Evolutionary conservation across 257 asterid genomes (phyloP).

Genomic region (Marsdenia floribunda): DNA sequence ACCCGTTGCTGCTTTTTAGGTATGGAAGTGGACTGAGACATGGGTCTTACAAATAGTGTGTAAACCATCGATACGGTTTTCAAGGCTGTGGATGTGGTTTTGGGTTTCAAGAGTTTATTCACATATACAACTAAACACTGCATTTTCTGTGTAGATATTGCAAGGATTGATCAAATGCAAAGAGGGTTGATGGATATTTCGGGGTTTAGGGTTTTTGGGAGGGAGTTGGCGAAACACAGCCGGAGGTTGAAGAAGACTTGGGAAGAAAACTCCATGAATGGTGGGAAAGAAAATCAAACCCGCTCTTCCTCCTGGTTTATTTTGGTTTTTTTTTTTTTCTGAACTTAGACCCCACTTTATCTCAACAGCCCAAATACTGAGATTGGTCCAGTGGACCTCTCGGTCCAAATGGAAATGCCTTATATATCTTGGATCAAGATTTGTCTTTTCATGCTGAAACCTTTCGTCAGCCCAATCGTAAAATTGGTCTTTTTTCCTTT

Average conservation of each 20-base stretch:
- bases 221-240: not conserved
- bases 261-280: not conserved
- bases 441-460: no score
- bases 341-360: no score
- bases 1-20: conserved; percentile 69
- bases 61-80: not conserved
- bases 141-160: conserved; percentile 9
- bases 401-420: no score
- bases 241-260: not conserved
- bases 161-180: not conserved
- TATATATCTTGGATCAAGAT: no score
- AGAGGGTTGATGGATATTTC: not conserved
- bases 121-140: conserved; percentile 12
- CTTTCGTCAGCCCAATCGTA: no score
- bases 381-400: no score
- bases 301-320: not conserved
- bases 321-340: no score
- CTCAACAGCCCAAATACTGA: no score
- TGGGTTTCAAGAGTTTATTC: conserved; percentile 8
- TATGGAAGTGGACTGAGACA: conserved; percentile 79
- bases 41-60: conserved; percentile 22
- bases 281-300: no score
- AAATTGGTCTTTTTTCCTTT: no score
- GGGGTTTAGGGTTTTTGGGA: conserved; percentile 9
- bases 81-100: conserved; percentile 4